Percentiles rank a stretch among this genome's conserved stretches.
These are phyloP conservation scores for Pythium volutum DNA, from an alignment of 352 stramenopile species.

Conservation along the genomic window DNA sequence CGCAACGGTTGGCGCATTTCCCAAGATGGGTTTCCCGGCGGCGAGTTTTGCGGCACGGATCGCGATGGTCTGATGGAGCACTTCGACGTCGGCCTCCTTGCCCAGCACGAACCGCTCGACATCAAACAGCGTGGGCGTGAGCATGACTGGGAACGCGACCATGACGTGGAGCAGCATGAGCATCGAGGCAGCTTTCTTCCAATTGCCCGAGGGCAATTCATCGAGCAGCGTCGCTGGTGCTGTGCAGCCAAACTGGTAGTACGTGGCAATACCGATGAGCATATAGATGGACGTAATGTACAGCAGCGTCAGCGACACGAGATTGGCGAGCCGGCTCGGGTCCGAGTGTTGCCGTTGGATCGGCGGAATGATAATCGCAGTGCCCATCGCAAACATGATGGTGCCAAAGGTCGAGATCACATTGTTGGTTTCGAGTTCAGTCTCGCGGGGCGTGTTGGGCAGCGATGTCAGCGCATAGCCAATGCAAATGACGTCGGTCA, in stretches of 20 bases:
- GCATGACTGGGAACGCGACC: constrained; percentile 59
- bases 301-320: constrained; percentile 62
- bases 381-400: constrained; percentile 71
- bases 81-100: constrained; percentile 56
- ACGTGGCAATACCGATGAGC: constrained; percentile 60
- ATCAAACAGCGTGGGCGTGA: constrained; percentile 64
- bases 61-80: constrained; percentile 46
- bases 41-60: constrained; percentile 31
- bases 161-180: constrained; percentile 63
- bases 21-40: constrained; percentile 43
- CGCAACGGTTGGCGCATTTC: constrained; percentile 25
- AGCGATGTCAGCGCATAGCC: constrained; percentile 40
- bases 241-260: constrained; percentile 71
- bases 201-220: constrained; percentile 35
- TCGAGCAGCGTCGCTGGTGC: constrained; percentile 56
- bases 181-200: constrained; percentile 32
- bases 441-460: constrained; percentile 45
- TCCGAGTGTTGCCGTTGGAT: constrained; percentile 60
- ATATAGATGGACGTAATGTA: constrained; percentile 74
- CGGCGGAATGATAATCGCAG: constrained; percentile 60
- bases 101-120: constrained; percentile 57
- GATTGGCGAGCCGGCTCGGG: constrained; percentile 43
- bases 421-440: constrained; percentile 38
- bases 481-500: constrained; percentile 55
- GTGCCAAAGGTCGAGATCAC: constrained; percentile 56